Evolutionary conservation across 768 basidiomycete species (phyloP).

Genomic region (Mycena vulgaris): DNA sequence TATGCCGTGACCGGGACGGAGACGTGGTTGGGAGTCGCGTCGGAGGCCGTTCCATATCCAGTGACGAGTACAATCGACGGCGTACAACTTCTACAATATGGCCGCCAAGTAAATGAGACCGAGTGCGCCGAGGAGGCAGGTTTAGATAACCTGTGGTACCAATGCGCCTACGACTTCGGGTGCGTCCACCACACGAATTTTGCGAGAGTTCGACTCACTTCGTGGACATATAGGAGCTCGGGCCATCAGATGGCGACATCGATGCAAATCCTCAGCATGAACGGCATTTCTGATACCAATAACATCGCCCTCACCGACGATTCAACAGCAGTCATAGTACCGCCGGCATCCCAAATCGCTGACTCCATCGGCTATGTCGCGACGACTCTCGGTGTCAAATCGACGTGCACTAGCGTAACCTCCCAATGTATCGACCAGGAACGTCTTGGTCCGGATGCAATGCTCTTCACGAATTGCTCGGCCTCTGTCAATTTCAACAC

Average conservation of each 20-base stretch:
- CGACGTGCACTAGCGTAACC: slow-evolving; percentile 8
- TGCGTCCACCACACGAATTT: neutral
- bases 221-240: neutral
- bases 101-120: slow-evolving; percentile 14
- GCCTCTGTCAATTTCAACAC: slow-evolving; percentile 4
- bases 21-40: neutral
- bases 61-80: neutral
- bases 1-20: neutral
- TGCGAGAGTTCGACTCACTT: neutral
- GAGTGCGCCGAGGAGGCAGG: neutral
- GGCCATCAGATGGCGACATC: neutral
- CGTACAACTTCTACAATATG: neutral
- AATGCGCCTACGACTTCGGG: slow-evolving; percentile 27
- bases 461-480: neutral
- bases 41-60: neutral
- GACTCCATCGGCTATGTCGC: neutral
- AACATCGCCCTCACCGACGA: slow-evolving; percentile 22
- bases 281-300: neutral
- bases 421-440: neutral
- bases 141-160: slow-evolving; percentile 5
- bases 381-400: slow-evolving; percentile 5
- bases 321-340: slow-evolving; percentile 30
- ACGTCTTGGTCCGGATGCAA: neutral
- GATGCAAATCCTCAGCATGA: neutral
- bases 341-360: no score